Percentiles rank a stretch among this genome's conserved stretches.
These are phyloP conservation scores for Trifolium repens DNA, from an alignment of 306 rosid genomes.

Conservation along the genomic window DNA sequence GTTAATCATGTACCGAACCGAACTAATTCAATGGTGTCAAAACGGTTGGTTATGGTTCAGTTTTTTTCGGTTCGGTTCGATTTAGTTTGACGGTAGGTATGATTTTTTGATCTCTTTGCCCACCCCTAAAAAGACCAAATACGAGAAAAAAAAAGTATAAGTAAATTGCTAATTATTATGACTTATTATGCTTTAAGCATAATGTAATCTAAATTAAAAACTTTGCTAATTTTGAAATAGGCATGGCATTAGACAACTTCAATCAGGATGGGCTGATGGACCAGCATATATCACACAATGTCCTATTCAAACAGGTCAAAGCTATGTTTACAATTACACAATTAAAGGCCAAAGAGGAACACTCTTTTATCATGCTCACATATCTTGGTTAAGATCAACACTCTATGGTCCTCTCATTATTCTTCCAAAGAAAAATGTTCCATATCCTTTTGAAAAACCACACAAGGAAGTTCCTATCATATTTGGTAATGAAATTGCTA, in stretches of 20 bases:
- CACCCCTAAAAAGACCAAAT: too few relatives aligned
- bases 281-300: slow-evolving; percentile 74
- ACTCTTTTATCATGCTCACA: slow-evolving; percentile 75
- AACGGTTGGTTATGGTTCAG: too few relatives aligned
- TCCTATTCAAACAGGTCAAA: slow-evolving; percentile 68
- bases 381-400: slow-evolving; percentile 70
- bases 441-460: slow-evolving; percentile 52
- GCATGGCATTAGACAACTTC: slow-evolving; percentile 72
- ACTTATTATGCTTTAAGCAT: background rate
- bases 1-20: too few relatives aligned
- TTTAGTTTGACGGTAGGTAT: too few relatives aligned
- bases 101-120: too few relatives aligned
- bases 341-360: slow-evolving; percentile 69
- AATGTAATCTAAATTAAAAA: background rate
- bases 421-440: slow-evolving; percentile 56
- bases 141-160: background rate
- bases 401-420: slow-evolving; percentile 65
- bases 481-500: slow-evolving; percentile 42
- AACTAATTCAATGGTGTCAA: too few relatives aligned
- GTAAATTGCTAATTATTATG: background rate
- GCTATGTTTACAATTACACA: slow-evolving; percentile 70
- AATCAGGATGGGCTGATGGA: slow-evolving; percentile 71
- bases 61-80: too few relatives aligned
- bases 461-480: slow-evolving; percentile 54
- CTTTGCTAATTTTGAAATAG: slow-evolving; percentile 41